Evolutionary conservation across 139 green algal species (phyloP).

Genomic region (Auxenochlorella protothecoides): DNA sequence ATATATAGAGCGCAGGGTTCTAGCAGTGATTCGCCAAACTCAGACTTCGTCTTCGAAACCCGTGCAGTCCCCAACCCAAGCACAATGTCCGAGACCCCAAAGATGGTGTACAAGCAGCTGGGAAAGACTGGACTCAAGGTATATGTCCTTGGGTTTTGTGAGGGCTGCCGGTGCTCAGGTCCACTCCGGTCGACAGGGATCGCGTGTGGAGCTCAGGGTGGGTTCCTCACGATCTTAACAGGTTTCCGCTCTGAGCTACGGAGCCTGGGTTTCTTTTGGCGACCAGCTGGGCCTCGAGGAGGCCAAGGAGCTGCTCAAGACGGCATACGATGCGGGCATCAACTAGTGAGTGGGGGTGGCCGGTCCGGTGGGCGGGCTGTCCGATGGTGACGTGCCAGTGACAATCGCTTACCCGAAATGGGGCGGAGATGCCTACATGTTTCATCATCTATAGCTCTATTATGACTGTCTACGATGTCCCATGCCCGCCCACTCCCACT

Average conservation of each 20-base stretch:
- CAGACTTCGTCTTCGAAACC: no score
- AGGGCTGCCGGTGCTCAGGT: no score
- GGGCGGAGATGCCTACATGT: neutral
- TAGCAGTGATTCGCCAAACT: no score
- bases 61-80: no score
- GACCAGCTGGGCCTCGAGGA: constrained; percentile 36
- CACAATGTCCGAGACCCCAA: no score
- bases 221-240: constrained; percentile 7
- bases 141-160: no score
- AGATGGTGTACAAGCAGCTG: constrained; percentile 50
- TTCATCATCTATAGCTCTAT: neutral
- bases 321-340: constrained; percentile 38
- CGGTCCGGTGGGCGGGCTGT: neutral
- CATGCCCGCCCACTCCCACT: no score
- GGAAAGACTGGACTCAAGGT: constrained; percentile 47
- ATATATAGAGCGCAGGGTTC: no score
- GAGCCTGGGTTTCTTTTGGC: constrained; percentile 57
- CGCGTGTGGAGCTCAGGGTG: no score
- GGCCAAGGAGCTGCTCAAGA: constrained; percentile 52
- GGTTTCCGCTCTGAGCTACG: constrained; percentile 51
- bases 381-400: no score
- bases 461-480: no score
- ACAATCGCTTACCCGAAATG: neutral
- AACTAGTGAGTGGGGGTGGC: constrained; percentile 48
- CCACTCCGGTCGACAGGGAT: no score